A percentile compares a stretch with the other conserved stretches of the same genome.
Evolutionary conservation across 768 basidiomycete species (phyloP).

Genomic region (Lentinula raphanica): DNA sequence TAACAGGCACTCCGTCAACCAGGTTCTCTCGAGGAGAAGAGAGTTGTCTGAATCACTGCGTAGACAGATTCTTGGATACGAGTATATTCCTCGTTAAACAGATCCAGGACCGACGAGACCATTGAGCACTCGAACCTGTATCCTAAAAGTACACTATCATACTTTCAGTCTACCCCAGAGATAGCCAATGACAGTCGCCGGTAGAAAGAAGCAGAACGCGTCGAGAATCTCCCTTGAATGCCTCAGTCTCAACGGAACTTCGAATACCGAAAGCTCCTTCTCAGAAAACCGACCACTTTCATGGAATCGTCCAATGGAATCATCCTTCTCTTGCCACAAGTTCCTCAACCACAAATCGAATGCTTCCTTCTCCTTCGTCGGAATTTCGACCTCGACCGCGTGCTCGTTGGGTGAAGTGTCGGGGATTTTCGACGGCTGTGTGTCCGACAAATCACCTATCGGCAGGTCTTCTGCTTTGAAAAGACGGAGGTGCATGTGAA

Average conservation of each 20-base stretch:
- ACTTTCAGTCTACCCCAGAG: slow-evolving; percentile 35
- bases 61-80: slow-evolving; percentile 87
- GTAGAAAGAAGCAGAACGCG: slow-evolving; percentile 70
- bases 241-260: slow-evolving; percentile 59
- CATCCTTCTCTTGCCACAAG: slow-evolving; percentile 85
- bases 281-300: slow-evolving; percentile 42
- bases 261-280: slow-evolving; percentile 24
- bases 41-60: slow-evolving; percentile 82
- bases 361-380: slow-evolving; percentile 48
- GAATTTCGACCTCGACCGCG: slow-evolving; percentile 42
- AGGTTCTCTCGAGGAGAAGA: slow-evolving; percentile 78
- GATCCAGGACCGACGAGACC: slow-evolving; percentile 43
- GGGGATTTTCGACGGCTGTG: slow-evolving; percentile 24
- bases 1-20: slow-evolving; percentile 72
- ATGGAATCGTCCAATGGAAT: slow-evolving; percentile 62
- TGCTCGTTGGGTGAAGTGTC: slow-evolving; percentile 23
- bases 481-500: slow-evolving; percentile 84
- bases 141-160: slow-evolving; percentile 2
- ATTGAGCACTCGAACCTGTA: background rate
- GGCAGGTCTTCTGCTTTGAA: slow-evolving; percentile 71
- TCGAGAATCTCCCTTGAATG: slow-evolving; percentile 51
- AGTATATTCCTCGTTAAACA: slow-evolving; percentile 74
- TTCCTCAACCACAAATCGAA: slow-evolving; percentile 85
- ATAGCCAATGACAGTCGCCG: slow-evolving; percentile 41
- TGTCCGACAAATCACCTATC: slow-evolving; percentile 52